Evolutionary conservation across 352 stramenopile species (phyloP).

Genomic region (Phytopythium montanum): DNA sequence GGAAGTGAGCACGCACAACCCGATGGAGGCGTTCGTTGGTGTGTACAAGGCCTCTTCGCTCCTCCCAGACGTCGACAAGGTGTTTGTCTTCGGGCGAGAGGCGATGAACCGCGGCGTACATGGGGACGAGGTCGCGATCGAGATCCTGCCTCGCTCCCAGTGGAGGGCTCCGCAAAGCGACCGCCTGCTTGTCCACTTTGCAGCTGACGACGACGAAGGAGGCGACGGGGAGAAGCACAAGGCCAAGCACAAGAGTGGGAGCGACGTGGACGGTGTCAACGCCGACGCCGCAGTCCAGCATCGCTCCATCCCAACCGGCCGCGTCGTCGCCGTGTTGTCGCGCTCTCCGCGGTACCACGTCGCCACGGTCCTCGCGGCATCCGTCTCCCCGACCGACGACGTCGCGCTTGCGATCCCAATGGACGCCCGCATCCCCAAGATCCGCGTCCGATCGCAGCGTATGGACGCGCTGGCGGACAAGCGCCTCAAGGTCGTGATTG

Average conservation of each 20-base stretch:
- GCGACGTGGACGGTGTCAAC: slow-evolving; percentile 5
- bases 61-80: slow-evolving; percentile 28
- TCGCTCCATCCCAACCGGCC: slow-evolving; percentile 55
- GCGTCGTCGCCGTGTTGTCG: slow-evolving; percentile 86
- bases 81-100: slow-evolving; percentile 71
- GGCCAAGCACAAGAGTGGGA: not conserved
- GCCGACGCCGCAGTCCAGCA: not conserved
- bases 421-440: slow-evolving; percentile 74
- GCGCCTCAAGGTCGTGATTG: slow-evolving; percentile 78
- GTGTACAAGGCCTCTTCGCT: slow-evolving; percentile 30
- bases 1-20: slow-evolving; percentile 69
- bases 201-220: slow-evolving; percentile 37
- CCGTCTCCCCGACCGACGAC: slow-evolving; percentile 56
- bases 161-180: slow-evolving; percentile 76
- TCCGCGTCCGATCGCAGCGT: slow-evolving; percentile 76
- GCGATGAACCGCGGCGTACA: slow-evolving; percentile 97
- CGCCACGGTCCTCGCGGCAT: slow-evolving; percentile 68
- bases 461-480: slow-evolving; percentile 75
- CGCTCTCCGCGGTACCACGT: slow-evolving; percentile 64
- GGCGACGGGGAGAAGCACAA: slow-evolving; percentile 19
- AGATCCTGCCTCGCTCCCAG: slow-evolving; percentile 79
- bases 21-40: slow-evolving; percentile 70
- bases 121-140: slow-evolving; percentile 95
- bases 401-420: slow-evolving; percentile 77
- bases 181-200: slow-evolving; percentile 68